Base-by-base conservation (phyloP, 2,329 filamentous ascomycete genomes). In the Rachicladosporium sp. region DNA sequence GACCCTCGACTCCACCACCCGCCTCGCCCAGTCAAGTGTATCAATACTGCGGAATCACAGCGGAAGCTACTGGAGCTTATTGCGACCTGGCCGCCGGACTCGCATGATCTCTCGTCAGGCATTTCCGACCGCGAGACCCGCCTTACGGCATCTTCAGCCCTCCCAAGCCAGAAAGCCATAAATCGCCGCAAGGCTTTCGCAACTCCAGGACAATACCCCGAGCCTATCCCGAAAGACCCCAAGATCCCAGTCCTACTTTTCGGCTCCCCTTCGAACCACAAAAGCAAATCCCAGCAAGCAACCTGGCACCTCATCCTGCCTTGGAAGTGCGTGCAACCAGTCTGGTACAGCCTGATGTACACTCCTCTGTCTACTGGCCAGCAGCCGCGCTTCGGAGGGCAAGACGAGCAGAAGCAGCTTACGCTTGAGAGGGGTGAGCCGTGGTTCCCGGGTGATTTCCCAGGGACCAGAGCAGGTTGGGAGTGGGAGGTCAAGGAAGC, bases 331-430 rank as follows among this genome's bases (percentile, higher is more conserved):
- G 81, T 96, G 29, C 68, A 77, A 29, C 76, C 85, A 0, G 69
- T 95, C 27, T 98, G 91, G 91, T 81, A 89, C 51, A 78, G 76
- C 35, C 63, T 96, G 10, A 80, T 93, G 63, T 86, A 86, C 54
- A 86, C 80, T 43, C 84, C 85, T 0, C 68, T 93, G 1, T 82
- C 78, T 0, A 82, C 78, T 1, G 87, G 87, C 6, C 80, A 81
- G 0, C 93, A 86, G 43, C 82, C 85, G 1, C 72, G 80, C 15
- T 86, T 93, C 49, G 89, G 84, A 1, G 89, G 91, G 0, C 54
- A 95, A 27, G 71, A 84, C 33, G 82, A 98, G 60, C 70, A 77
- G 37, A 74, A 78, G 29, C 89, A 96, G 56, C 70, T 93, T 13
- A 67, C 78, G 1, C 93, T 94, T 54, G 88, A 96, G 62, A 74